phyloP scores from a whole-genome alignment of 345 rosid species.

The Schrenkiella parvula region DNA sequence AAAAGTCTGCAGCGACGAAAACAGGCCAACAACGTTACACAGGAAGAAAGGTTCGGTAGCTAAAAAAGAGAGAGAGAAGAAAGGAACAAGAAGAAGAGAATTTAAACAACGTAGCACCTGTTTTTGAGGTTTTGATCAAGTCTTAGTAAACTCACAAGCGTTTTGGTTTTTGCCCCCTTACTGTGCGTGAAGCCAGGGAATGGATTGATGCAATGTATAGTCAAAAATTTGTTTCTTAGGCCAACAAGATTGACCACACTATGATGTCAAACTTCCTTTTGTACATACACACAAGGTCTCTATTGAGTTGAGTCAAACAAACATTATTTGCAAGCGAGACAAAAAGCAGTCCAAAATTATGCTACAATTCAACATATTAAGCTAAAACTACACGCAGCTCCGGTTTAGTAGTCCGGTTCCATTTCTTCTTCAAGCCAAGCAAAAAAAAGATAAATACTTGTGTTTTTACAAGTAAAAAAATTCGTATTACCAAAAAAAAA shows the following conservation, averaged over 20 bases:
- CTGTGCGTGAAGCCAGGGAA: constrained; percentile 23
- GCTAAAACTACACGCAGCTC: too few species aligned
- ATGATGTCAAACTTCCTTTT: constrained; percentile 7
- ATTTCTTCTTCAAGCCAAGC: neutral
- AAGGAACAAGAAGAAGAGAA: neutral
- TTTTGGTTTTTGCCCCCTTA: constrained; percentile 8
- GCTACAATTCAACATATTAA: neutral
- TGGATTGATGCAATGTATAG: constrained; percentile 25
- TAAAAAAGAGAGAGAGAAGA: neutral
- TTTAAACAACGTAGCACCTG: neutral
- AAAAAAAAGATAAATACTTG: too few species aligned
- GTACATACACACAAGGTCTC: constrained; percentile 12
- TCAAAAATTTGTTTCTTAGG: neutral
- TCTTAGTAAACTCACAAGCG: constrained; percentile 5
- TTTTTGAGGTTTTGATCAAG: constrained; percentile 16
- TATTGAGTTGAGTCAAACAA: constrained; percentile 24
- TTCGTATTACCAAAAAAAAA: neutral
- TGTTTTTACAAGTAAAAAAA: neutral
- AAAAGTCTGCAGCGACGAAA: constrained; percentile 37
- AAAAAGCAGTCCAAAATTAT: neutral
- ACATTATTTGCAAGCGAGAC: neutral
- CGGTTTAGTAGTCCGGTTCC: too few species aligned
- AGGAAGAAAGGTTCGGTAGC: constrained; percentile 27
- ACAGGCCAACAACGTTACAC: constrained; percentile 26
- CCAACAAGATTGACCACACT: constrained; percentile 25